Evolutionary conservation across 768 basidiomycete species (phyloP).

Genomic region (Calocera cornea): DNA sequence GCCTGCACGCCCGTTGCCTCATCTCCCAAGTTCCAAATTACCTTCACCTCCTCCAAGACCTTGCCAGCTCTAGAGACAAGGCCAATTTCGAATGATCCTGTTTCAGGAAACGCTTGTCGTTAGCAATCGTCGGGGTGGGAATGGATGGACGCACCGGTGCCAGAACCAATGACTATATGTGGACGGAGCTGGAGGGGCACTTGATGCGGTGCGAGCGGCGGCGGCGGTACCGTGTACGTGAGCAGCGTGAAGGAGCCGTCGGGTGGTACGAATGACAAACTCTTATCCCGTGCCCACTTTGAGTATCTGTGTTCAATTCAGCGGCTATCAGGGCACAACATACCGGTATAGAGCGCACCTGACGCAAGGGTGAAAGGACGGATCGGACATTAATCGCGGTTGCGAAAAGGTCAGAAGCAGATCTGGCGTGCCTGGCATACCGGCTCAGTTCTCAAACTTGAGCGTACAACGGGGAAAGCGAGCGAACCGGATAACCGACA

Average conservation of each 20-base stretch:
- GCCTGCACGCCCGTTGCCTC: constrained; percentile 40
- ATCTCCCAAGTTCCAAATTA: constrained; percentile 64
- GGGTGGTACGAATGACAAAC: constrained; percentile 83
- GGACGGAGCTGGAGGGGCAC: constrained; percentile 32
- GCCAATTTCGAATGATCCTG: constrained; percentile 48
- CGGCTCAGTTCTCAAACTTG: background rate
- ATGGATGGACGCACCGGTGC: constrained; percentile 27
- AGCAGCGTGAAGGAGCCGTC: constrained; percentile 77
- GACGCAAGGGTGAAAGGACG: constrained; percentile 85
- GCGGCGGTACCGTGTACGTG: constrained; percentile 54
- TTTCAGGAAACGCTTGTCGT: constrained; percentile 22
- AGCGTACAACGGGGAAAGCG: background rate
- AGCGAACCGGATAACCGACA: constrained; percentile 55
- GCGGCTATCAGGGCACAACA: constrained; percentile 6
- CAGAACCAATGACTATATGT: constrained; percentile 5
- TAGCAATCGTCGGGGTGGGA: constrained; percentile 22
- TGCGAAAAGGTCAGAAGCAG: constrained; percentile 64
- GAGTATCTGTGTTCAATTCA: constrained; percentile 39
- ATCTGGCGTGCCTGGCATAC: constrained; percentile 67
- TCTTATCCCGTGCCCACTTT: constrained; percentile 62
- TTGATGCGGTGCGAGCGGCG: constrained; percentile 22
- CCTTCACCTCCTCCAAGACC: constrained; percentile 53
- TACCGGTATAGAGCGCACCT: constrained; percentile 37
- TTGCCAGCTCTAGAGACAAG: constrained; percentile 43
- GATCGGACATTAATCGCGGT: constrained; percentile 56